Base-by-base conservation (phyloP, 331 rosid species). In the Phaseolus coccineus region DNA sequence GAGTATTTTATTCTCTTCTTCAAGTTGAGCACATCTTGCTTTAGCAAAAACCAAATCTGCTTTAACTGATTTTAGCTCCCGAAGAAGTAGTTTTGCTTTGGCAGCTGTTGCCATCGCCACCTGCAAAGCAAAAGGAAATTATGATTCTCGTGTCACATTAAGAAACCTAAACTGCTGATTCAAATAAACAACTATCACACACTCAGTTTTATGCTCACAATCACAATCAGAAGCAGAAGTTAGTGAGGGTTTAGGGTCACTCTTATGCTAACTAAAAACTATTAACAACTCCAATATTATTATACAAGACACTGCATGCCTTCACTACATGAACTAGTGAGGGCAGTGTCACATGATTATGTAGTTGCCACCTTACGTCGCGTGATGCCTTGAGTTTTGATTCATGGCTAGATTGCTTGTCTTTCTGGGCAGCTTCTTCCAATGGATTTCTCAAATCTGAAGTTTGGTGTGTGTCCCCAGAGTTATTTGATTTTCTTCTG, bases 101-200 rank as follows among this genome's bases (percentile, higher is more conserved):
- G 98, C 98, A 78, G 99, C 97, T 25, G 99, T 93, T 48, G 99
- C 99, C 99, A 96, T 85, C 28, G 98, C 98, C 82, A 96, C 98
- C 99, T 96, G 89, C 30, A 79, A 59, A 44, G 68, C 50, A 80
- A 67, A 68, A 53, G 56, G 67, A 84, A 83, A 76, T 73, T 77
- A 13, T 71, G 83, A 85, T 39, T 57, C 69, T 56, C 30, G 50
- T 11, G 22, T 79, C 28, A 44, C 74, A 25, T 44, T n/a, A 79
- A 44, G 69, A 48, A 31, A 56, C 61, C 8, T 6, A 42, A 51
- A 13, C 30, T 15, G 33, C 31, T 24, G 11, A 52, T 24, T 50
- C 69, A n/a, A 58, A 30, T 27, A 51, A 69, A 69, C 53, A 27
- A 64, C 53, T 50, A 40, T 37, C 68, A n/a, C 63, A 57, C 22